phyloP scores from a whole-genome alignment of 2,329 filamentous ascomycete genomes.

The Niveomyces coronatus region DNA sequence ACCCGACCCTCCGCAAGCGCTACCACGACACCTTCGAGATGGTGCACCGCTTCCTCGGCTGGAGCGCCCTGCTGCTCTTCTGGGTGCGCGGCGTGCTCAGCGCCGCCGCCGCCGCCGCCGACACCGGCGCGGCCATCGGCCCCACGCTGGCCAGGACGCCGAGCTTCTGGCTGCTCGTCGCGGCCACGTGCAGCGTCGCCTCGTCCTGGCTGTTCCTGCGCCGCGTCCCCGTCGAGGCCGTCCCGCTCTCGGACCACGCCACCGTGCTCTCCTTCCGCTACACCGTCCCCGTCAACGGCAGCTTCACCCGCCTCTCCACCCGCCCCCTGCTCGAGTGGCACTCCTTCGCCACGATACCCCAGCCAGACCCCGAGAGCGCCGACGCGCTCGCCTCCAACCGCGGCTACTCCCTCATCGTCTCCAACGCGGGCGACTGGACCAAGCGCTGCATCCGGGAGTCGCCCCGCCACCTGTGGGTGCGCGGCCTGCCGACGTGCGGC shows the following conservation, averaged over 20 bases:
- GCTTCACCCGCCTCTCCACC: conserved; percentile 45
- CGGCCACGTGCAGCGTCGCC: conserved; percentile 54
- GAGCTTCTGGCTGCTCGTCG: conserved; percentile 55
- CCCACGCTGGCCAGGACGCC: conserved; percentile 27
- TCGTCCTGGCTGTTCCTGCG: conserved; percentile 67
- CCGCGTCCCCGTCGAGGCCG: conserved; percentile 53
- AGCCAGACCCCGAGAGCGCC: conserved; percentile 50
- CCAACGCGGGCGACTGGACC: conserved; percentile 70
- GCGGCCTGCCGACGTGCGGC: conserved; percentile 56
- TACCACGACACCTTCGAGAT: conserved; percentile 62
- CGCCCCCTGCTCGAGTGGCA: conserved; percentile 62
- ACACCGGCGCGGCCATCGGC: conserved; percentile 24
- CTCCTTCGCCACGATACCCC: conserved; percentile 64
- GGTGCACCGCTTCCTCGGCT: conserved; percentile 64
- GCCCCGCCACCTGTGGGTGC: conserved; percentile 54
- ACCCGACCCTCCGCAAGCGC: conserved; percentile 51
- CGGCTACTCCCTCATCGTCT: conserved; percentile 60
- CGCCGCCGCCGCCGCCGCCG: conserved; percentile 34
- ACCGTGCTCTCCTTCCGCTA: conserved; percentile 60
- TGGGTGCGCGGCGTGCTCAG: conserved; percentile 52
- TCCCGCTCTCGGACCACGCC: conserved; percentile 62
- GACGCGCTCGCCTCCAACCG: conserved; percentile 18
- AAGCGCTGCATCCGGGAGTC: conserved; percentile 49
- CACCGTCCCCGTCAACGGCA: conserved; percentile 41
- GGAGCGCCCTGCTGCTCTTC: conserved; percentile 54